Evolutionary conservation across 148 eudicot genomes (phyloP).

Genomic region (Pharnaceum exiguum): DNA sequence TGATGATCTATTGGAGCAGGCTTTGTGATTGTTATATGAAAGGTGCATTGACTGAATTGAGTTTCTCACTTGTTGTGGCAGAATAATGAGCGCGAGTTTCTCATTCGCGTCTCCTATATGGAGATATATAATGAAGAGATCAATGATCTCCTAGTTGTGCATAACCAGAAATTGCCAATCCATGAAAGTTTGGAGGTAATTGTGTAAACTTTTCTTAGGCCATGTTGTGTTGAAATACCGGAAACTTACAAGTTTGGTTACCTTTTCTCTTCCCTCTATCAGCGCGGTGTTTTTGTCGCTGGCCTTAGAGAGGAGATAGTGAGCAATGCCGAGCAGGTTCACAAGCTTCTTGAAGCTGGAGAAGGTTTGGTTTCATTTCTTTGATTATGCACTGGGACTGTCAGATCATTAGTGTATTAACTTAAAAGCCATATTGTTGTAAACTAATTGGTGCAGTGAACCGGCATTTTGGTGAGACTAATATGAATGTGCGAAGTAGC

Average conservation of each 20-base stretch:
- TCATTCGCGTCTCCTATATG: constrained; percentile 95
- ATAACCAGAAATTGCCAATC: constrained; percentile 80
- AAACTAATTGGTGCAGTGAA: constrained; percentile 47
- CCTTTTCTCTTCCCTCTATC: constrained; percentile 15
- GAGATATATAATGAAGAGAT: constrained; percentile 98
- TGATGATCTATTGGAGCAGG: too few species aligned
- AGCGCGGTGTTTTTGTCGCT: constrained; percentile 96
- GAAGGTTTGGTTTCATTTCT: constrained; percentile 52
- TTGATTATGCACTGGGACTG: background rate
- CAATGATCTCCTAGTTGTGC: constrained; percentile 80
- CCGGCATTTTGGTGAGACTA: constrained; percentile 96
- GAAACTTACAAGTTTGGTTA: constrained; percentile 2
- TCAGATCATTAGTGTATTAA: background rate
- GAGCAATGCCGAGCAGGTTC: constrained; percentile 82
- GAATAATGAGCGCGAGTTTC: constrained; percentile 70
- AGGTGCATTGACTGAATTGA: constrained; percentile 30
- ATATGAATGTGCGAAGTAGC: constrained; percentile 97
- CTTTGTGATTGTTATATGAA: too few species aligned
- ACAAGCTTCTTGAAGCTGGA: constrained; percentile 75
- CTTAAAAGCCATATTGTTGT: constrained; percentile 6
- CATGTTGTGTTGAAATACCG: background rate
- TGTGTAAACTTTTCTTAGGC: background rate
- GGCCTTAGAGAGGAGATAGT: constrained; percentile 96
- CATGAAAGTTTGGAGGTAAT: constrained; percentile 93
- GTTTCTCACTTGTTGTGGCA: constrained; percentile 12